Evolutionary conservation across 2,329 filamentous ascomycete species (phyloP).

Genomic region (Aureobasidium lini): DNA sequence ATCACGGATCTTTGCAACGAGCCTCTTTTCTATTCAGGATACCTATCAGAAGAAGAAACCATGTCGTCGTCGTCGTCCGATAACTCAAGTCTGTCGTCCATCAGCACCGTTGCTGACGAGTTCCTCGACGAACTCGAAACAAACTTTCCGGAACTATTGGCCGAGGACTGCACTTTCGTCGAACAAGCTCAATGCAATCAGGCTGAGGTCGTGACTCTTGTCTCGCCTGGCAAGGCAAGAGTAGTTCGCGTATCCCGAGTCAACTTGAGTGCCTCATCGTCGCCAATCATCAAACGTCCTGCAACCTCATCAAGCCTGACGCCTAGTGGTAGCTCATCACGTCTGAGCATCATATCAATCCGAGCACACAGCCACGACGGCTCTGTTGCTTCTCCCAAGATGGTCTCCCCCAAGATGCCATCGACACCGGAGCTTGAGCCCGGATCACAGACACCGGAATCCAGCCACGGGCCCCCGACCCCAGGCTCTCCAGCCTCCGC

Average conservation of each 20-base stretch:
- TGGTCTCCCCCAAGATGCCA: background rate
- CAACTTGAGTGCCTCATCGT: background rate
- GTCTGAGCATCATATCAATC: background rate
- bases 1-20: constrained; percentile 14
- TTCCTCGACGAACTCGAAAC: constrained; percentile 11
- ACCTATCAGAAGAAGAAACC: constrained; percentile 22
- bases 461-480: constrained; percentile 1
- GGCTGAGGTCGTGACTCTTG: constrained; percentile 23
- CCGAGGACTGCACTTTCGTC: constrained; percentile 17
- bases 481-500: background rate
- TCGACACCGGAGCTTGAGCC: constrained; percentile 4
- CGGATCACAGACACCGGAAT: background rate
- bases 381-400: background rate
- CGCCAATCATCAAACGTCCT: background rate
- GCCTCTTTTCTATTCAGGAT: constrained; percentile 18
- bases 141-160: constrained; percentile 20
- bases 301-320: background rate
- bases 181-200: constrained; percentile 20
- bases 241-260: constrained; percentile 18
- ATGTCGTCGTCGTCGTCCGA: constrained; percentile 14
- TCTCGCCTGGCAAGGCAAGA: constrained; percentile 23
- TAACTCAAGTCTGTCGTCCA: constrained; percentile 18
- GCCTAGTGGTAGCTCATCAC: background rate
- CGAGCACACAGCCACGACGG: background rate
- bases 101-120: constrained; percentile 8